Percentiles rank a stretch among this genome's conserved stretches.
phyloP scores from a whole-genome alignment of 768 basidiomycete genomes.

The Pleurotus cornucopiae region DNA sequence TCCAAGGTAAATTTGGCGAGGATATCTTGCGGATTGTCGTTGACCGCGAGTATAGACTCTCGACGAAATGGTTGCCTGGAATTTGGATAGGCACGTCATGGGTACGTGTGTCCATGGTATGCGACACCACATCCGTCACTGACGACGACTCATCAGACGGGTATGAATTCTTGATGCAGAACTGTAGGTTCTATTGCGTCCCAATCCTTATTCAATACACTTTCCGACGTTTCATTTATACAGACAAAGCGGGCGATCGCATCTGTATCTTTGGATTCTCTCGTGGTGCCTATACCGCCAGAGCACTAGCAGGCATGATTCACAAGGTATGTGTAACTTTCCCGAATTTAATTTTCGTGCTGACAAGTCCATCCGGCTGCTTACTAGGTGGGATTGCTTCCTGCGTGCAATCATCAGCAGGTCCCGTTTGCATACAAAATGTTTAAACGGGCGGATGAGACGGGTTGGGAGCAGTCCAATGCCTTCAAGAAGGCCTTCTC shows the following conservation, averaged over 20 bases:
- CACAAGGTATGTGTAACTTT: conserved; percentile 28
- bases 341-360: no score
- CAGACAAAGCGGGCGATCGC: conserved; percentile 48
- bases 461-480: conserved; percentile 43
- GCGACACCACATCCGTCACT: neutral
- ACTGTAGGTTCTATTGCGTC: conserved; percentile 40
- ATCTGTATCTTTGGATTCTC: conserved; percentile 70
- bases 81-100: conserved; percentile 45
- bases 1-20: conserved; percentile 27
- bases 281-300: conserved; percentile 60
- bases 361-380: no score
- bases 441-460: conserved; percentile 46
- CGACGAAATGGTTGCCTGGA: conserved; percentile 47
- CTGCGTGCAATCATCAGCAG: conserved; percentile 46
- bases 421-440: conserved; percentile 63
- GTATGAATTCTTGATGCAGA: conserved; percentile 24
- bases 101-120: conserved; percentile 22
- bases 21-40: neutral
- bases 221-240: neutral
- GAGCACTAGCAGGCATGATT: conserved; percentile 49
- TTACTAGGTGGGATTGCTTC: conserved; percentile 34
- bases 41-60: conserved; percentile 26
- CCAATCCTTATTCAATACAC: conserved; percentile 39
- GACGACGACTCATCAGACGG: neutral
- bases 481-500: conserved; percentile 57